Evolutionary conservation across 495 filamentous ascomycete species (phyloP).

Genomic region (Sordaria brevicollis): DNA sequence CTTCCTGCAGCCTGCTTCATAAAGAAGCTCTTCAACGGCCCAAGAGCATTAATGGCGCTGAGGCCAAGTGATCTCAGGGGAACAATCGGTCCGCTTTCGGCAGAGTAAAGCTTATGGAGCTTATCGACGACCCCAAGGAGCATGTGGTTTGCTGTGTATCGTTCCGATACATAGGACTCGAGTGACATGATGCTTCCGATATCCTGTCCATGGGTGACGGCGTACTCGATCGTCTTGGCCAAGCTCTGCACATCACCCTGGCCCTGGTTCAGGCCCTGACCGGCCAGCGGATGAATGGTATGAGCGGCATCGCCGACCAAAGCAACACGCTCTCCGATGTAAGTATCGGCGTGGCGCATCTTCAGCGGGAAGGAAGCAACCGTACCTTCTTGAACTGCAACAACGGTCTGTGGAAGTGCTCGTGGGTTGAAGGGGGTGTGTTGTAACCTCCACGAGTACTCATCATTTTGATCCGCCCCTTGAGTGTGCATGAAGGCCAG

Average conservation of each 20-base stretch:
- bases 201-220: constrained; percentile 70
- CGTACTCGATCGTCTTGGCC: constrained; percentile 59
- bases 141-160: constrained; percentile 74
- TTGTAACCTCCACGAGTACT: constrained; percentile 71
- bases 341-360: constrained; percentile 83
- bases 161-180: constrained; percentile 66
- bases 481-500: constrained; percentile 67
- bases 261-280: constrained; percentile 91
- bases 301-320: constrained; percentile 92
- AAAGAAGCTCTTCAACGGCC: constrained; percentile 69
- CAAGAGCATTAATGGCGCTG: constrained; percentile 63
- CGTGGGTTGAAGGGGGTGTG: constrained; percentile 46
- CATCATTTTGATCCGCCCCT: constrained; percentile 52
- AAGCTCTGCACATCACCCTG: constrained; percentile 77
- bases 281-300: constrained; percentile 86
- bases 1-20: constrained; percentile 82
- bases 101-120: constrained; percentile 83
- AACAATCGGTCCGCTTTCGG: constrained; percentile 64
- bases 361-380: constrained; percentile 84
- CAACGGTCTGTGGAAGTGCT: constrained; percentile 40
- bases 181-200: constrained; percentile 63
- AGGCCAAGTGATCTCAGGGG: constrained; percentile 68
- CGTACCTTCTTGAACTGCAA: constrained; percentile 65
- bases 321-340: constrained; percentile 78
- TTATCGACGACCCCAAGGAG: constrained; percentile 86